Evolutionary conservation across 1,139 yeast genomes (phyloP), one percentile per base, ranked within the genome.

Genomic region (Scheffersomyces titani): DNA sequence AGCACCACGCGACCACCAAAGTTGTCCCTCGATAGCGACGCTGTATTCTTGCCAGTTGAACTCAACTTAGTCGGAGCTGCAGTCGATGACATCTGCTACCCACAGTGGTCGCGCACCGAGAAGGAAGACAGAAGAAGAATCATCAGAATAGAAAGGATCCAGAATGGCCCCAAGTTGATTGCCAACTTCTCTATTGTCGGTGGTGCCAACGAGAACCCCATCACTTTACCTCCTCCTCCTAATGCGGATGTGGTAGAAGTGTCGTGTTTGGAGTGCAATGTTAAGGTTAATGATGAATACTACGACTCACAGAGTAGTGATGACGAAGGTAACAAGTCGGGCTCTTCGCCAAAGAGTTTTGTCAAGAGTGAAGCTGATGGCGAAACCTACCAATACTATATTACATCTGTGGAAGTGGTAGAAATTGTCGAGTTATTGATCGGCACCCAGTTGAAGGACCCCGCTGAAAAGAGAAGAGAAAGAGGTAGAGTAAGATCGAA

Each of bases 321-420:
- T 21, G 68, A 67, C 51, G 68, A 61, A 53, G 55, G 53, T 48
- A 52, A 54, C 47, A 50, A 46, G 51, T 21, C 51, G 6, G 44
- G 52, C 20, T 52, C 57, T 19, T 64, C 51, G 5, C 49, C 55
- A 47, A 52, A 54, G 21, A 55, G 61, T 44, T 57, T 44, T 18
- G 18, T 55, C 49, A 65, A 61, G 59, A 61, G 56, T 47, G 67
- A 65, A 30, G 64, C 53, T 7, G 63, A 63, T 6, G 61, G 63
- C n/a, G 61, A 60, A 13, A 52, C 57, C 47, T 59, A 73, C 60
- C 80, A 77, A 57, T 84, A 78, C 66, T 86, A 85, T 70, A 83
- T 86, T 54, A 86, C 90, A 1, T 81, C 87, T 54, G 90, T 86
- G 44, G 90, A 86, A 65, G 88, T 86, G 47, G 82, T 86, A 61